Base-by-base conservation (phyloP, 768 basidiomycete species). In the Amanita rubescens region DNA sequence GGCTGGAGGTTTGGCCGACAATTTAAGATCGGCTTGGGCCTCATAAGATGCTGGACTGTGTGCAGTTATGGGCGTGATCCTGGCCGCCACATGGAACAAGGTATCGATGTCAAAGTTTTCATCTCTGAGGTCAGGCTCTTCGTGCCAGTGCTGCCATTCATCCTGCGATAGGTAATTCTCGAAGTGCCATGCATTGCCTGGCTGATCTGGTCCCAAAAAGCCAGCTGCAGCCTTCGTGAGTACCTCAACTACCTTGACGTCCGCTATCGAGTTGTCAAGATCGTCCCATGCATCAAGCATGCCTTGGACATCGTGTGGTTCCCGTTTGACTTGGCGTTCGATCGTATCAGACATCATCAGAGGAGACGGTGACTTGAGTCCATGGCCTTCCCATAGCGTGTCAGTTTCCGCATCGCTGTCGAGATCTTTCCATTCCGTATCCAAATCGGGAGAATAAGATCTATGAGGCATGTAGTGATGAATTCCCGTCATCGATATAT, bases 201-300 rank as follows among this genome's bases (percentile, higher is more conserved):
- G 19, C 20, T 20, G 5, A 17, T 20, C 61, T 6, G 65, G 61
- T 39, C 70, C 65, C 24, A 67, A 56, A 3, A 58, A 57, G 35
- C 59, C 56, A 2, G 68, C 67, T 3, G 70, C 69, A 6, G 72
- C 73, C 55, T 71, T 68, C 7, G 69, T 65, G 32, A 73, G 60
- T 6, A 77, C 66, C 49, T 74, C 68, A n/a, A 75, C 70, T 19
- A 77, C 71, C 51, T 72, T 73, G 22, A 72, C 62, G 22, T 72
- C 75, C 2, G 70, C 71, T 34, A 74, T 59, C 59, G 68, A 62
- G 51, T 65, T 61, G 59, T 84, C 82, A 55, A 81, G 72, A 58
- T 78, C 76, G 49, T 87, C 86, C 85, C 85, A 89, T 15, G 79
- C 79, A 53, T 85, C 83, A 41, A 87, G 65, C 68, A 85, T 76